Conservation (phyloP, 164 flowering plant genomes). For the Santalum album region DNA sequence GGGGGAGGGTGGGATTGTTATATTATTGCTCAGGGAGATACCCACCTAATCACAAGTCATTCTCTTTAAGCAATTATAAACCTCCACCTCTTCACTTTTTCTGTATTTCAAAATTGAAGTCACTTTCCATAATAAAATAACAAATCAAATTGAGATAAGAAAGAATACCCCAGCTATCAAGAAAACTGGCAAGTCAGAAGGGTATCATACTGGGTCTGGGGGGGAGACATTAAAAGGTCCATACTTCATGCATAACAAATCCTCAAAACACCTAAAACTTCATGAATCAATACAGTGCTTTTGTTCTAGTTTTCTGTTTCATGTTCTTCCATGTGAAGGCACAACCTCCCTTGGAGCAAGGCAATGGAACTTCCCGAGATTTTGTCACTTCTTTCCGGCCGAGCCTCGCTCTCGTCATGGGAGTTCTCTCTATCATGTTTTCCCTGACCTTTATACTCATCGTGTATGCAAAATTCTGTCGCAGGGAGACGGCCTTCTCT, state of each 20-base stretch:
- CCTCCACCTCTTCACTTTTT: too few species aligned
- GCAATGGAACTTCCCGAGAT: constrained; percentile 5
- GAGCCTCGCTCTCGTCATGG: constrained; percentile 64
- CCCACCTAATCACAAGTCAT: too few species aligned
- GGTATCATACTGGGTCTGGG: background rate
- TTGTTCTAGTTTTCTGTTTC: constrained; percentile 2
- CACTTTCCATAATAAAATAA: background rate
- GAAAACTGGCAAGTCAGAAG: constrained; percentile 9
- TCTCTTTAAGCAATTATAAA: too few species aligned
- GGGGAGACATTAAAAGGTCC: background rate
- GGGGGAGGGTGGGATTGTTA: too few species aligned
- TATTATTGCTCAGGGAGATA: too few species aligned
- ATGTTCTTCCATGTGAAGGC: constrained; percentile 12
- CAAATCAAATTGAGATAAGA: constrained; percentile 1
- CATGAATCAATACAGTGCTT: constrained; percentile 9
- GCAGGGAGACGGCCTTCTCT: constrained; percentile 11
- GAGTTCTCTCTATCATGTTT: constrained; percentile 58
- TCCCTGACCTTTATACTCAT: constrained; percentile 50
- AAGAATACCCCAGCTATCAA: constrained; percentile 10
- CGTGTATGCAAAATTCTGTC: constrained; percentile 65
- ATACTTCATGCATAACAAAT: background rate
- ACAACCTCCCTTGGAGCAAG: constrained; percentile 4
- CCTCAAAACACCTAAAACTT: constrained; percentile 2
- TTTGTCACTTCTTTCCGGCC: constrained; percentile 37
- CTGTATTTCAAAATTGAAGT: too few species aligned